Evolutionary conservation across 352 stramenopile genomes (phyloP).

Genomic region (Globisporangium uncinulatum): DNA sequence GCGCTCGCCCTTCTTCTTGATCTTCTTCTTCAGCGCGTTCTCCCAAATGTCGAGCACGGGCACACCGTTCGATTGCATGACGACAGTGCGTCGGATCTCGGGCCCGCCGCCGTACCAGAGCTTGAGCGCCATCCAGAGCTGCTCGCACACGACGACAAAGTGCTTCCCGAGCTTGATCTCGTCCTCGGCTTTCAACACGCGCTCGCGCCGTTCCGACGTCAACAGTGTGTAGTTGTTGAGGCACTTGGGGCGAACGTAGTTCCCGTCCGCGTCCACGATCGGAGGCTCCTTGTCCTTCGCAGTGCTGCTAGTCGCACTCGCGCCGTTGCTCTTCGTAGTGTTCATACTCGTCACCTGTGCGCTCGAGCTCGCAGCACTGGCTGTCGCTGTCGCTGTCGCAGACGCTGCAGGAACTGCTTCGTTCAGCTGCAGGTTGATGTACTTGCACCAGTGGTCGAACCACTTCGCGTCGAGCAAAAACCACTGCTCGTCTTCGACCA

Average conservation of each 20-base stretch:
- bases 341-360: constrained; percentile 9
- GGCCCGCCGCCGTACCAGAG: constrained; percentile 90
- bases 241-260: constrained; percentile 75
- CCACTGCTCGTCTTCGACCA: constrained; percentile 83
- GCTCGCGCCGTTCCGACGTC: constrained; percentile 61
- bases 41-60: constrained; percentile 79
- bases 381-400: constrained; percentile 30
- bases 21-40: constrained; percentile 50
- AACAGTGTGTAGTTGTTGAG: constrained; percentile 80
- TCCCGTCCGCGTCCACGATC: constrained; percentile 74
- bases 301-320: constrained; percentile 21
- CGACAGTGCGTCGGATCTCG: constrained; percentile 79
- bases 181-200: constrained; percentile 61
- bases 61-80: constrained; percentile 51
- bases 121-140: constrained; percentile 88
- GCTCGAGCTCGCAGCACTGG: constrained; percentile 14
- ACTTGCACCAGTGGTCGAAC: constrained; percentile 85
- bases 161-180: constrained; percentile 79
- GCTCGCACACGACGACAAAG: constrained; percentile 83
- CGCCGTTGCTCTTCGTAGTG: constrained; percentile 6
- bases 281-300: constrained; percentile 44
- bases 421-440: constrained; percentile 36
- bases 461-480: constrained; percentile 81
- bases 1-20: constrained; percentile 18
- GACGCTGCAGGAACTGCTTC: constrained; percentile 6